These are phyloP conservation scores for Penicillium sp. DNA, from an alignment of 2,329 filamentous ascomycete genomes.

Conservation along the genomic window DNA sequence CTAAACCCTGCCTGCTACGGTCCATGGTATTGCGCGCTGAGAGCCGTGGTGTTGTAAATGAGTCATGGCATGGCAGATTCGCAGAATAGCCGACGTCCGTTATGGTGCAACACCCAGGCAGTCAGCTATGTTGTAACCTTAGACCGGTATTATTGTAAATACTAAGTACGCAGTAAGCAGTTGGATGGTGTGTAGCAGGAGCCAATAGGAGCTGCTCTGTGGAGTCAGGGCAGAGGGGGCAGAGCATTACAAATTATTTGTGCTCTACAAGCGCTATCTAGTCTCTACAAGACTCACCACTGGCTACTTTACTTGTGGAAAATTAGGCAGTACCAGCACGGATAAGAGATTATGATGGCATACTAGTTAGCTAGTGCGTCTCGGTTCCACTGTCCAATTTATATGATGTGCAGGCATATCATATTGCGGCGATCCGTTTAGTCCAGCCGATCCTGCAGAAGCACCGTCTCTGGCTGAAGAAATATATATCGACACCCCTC, in stretches of 20 bases:
- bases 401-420: neutral
- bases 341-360: no score
- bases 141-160: neutral
- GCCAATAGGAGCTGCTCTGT: neutral
- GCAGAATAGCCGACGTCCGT: neutral
- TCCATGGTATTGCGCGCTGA: no score
- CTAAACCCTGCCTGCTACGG: neutral
- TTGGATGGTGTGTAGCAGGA: slow-evolving; percentile 6
- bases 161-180: neutral
- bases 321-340: no score
- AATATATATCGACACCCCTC: neutral
- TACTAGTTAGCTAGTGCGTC: neutral
- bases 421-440: slow-evolving; percentile 9
- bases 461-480: neutral
- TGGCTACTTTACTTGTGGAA: no score
- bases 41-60: neutral
- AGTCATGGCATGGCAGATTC: neutral
- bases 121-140: neutral
- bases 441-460: slow-evolving; percentile 9
- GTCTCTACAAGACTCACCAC: no score
- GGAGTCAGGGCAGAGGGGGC: neutral
- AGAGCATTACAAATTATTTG: neutral
- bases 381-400: neutral
- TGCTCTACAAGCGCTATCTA: neutral
- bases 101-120: neutral